These are phyloP conservation scores for Colletotrichum limetticola DNA, from an alignment of 2,329 filamentous ascomycete species.

Conservation along the genomic window DNA sequence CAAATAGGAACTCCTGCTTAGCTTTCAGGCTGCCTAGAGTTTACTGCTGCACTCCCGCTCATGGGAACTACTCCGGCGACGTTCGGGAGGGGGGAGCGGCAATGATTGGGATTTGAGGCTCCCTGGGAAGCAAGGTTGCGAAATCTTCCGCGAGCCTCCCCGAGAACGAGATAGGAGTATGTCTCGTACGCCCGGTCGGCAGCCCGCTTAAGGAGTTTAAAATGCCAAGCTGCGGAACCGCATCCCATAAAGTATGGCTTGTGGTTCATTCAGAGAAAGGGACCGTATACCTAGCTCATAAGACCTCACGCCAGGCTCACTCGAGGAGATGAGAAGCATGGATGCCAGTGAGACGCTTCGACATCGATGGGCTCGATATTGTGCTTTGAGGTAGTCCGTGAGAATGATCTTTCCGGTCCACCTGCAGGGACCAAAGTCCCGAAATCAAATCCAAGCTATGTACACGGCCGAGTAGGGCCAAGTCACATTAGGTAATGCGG, in stretches of 20 bases:
- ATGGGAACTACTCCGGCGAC: background rate
- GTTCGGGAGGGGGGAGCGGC: background rate
- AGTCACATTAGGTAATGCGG: background rate
- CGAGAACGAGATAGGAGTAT: background rate
- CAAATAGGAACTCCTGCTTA: background rate
- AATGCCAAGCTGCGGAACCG: background rate
- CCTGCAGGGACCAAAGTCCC: background rate
- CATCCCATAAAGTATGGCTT: no score
- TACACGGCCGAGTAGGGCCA: no score
- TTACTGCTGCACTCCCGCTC: background rate
- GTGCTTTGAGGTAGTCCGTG: background rate
- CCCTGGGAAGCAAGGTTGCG: background rate
- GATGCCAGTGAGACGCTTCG: background rate
- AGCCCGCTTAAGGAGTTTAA: background rate
- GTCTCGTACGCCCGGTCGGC: background rate
- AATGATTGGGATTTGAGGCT: background rate
- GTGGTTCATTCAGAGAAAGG: background rate
- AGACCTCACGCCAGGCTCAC: no score
- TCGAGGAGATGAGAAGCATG: background rate
- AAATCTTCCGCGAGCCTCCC: background rate
- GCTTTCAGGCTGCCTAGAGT: background rate
- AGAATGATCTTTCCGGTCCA: background rate
- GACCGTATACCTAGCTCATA: background rate
- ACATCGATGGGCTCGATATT: background rate
- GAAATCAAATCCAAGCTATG: background rate